Evolutionary conservation across 23 red algal species (phyloP), one percentile per base, ranked within the genome.

Genomic region (Gracilaria gracilis): DNA sequence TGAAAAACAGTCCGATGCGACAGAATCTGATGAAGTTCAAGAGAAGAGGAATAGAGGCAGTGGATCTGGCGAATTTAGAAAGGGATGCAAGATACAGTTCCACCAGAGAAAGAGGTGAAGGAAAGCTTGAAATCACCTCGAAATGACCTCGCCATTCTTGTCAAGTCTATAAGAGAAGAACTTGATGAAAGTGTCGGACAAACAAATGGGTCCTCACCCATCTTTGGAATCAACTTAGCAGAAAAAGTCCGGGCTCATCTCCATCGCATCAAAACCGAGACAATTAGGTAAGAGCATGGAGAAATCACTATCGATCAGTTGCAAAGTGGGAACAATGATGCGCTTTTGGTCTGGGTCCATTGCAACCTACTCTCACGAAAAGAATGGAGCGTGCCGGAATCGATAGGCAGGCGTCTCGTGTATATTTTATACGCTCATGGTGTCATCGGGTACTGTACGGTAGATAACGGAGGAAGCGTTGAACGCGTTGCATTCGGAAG

Each of bases 301-400:
- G 92, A 81, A 53, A 87, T 88, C 28, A 88, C 69, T 4, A 49
- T 94, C 16, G 75, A 94, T 44, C 69, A 88, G 29, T 74, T 94
- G 13, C 70, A 82, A 80, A 71, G 48, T 8, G 83, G 92, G 9
- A 94, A 94, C 46, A 81, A 44, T 72, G 82, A 67, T 42, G 82
- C 82, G 0, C 70, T 94, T 11, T 33, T 82, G 59, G 49, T 72
- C 42, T 94, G 92, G 92, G 51, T 94, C 15, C 92, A 87, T 29
- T 87, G 83, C 44, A 82, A 78, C 21, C 92, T 83, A 15, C 74
- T 79, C 13, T 87, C 92, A 29, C 51, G 83, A 46, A 75, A 80
- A 23, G 92, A 87, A 80, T 94, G 92, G 92, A 87, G 55, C 50
- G 83, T 94, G 19, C 92, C 92, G 28, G 92, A 94, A 53, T 87